These are phyloP conservation scores for Penicillium taxi DNA, from an alignment of 495 filamentous ascomycete species.

Conservation along the genomic window DNA sequence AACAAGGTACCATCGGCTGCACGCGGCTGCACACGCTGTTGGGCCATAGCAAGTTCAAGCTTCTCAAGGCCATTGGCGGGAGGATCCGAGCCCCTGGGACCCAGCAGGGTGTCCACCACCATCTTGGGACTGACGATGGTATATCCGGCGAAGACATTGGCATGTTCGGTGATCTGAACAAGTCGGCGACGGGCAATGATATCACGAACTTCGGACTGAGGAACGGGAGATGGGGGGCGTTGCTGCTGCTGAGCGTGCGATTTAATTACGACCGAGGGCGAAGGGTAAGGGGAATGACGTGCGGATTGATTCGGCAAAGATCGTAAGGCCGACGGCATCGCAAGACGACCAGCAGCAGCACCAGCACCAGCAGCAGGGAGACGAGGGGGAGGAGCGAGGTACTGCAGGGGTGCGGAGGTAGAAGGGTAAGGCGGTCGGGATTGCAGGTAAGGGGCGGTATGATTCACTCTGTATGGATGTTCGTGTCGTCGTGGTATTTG, in stretches of 20 bases:
- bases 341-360: conserved; percentile 36
- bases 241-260: conserved; percentile 32
- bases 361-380: conserved; percentile 27
- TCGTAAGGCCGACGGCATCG: conserved; percentile 47
- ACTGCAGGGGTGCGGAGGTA: conserved; percentile 33
- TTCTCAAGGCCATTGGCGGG: conserved; percentile 40
- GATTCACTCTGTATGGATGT: conserved; percentile 6
- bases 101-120: conserved; percentile 41
- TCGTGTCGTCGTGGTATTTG: conserved; percentile 16
- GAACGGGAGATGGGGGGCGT: conserved; percentile 36
- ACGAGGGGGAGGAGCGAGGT: conserved; percentile 33
- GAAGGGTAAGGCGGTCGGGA: conserved; percentile 32
- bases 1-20: conserved; percentile 37
- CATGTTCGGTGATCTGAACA: conserved; percentile 44
- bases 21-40: conserved; percentile 41
- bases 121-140: conserved; percentile 41
- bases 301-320: conserved; percentile 36
- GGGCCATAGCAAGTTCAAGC: conserved; percentile 42
- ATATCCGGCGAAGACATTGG: conserved; percentile 43
- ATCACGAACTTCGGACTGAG: conserved; percentile 43
- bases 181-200: conserved; percentile 43
- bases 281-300: conserved; percentile 38
- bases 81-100: conserved; percentile 41
- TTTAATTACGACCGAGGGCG: conserved; percentile 36
- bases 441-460: conserved; percentile 19